Evolutionary conservation across 139 green algal genomes (phyloP), one percentile per base, ranked within the genome.

Genomic region (Volvox africanus): DNA sequence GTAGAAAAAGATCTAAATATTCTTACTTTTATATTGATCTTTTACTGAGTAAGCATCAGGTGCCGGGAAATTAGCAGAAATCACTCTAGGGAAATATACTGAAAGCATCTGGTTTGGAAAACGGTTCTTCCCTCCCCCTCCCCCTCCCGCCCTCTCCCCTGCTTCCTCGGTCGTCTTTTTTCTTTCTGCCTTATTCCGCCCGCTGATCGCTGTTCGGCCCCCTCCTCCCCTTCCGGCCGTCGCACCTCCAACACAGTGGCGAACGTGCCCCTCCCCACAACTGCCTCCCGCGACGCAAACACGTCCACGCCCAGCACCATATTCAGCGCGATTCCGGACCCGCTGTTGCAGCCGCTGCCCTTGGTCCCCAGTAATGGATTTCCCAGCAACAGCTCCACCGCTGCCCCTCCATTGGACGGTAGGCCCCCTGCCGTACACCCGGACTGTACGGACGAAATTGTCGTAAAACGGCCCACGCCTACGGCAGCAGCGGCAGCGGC

Each of bases 221-320:
- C 44, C 44, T 9, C 44, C 44, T 55, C 44, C 44, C 44, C 44
- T 5, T 9, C 44, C 44, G 44, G 44, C 5, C 44, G 44, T 28
- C 61, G 21, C 44, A 61, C 84, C 69, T 82, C 37, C 12, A 89
- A 28, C 26, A 89, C 84, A 17, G 84, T 89, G 28, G 84, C 84
- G 44, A 82, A 89, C 30, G 84, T 61, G 69, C 84, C 84, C 0
- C 84, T 26, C 26, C 84, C 84, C 37, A 89, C 17, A 16, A 89
- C 84, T 28, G 37, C 44, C 84, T 89, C 69, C 69, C 84, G 67
- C 20, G 26, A 55, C 1, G 44, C 84, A 26, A 73, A 21, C 69
- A 89, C 69, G 84, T 89, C 84, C 69, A 37, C 30, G 18, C 84
- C 84, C 24, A 89, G 37, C 67, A 89, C 84, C 84, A 84, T 68